Base-by-base conservation (phyloP, 495 filamentous ascomycete genomes). In the Cryomyces minteri region DNA sequence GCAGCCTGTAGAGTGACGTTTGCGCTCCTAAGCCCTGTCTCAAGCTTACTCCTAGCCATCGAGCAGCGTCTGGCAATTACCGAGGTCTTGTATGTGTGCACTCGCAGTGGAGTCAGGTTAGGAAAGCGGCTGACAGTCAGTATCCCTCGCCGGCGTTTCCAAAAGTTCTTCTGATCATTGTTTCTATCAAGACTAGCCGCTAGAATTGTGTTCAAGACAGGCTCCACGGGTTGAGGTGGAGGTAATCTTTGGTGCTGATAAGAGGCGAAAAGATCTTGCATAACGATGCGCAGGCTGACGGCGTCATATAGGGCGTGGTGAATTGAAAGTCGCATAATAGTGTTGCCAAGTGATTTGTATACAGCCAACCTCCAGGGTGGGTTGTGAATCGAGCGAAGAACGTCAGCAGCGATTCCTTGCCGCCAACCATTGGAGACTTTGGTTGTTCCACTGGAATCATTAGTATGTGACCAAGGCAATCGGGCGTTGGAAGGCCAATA, bases 261-360 rank as follows among this genome's bases (percentile, higher is more conserved):
- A 18, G 55, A 57, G 43, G 50, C 51, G 5, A 55, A 50, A 30
- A 88, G 58, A 48, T 80, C 74, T 1, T 63, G 51, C 4, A 87
- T 63, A 4, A 88, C 66, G 1, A 61, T 41, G 11, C 69, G 63
- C 5, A 93, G 60, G 11, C 81, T 79, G 32, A 73, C 66, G 0
- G 81, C 85, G 62, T 93, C 84, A 50, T 86, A 90, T 1, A 93
- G 61, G 4, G 81, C 80, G 60, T 93, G 84, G 43, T 85, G 76
- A 5, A 71, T 67, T 10, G 66, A 73, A 39, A 82, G 64, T 37
- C 68, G 55, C 8, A 80, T 47, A 0, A 55, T 47, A 4, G 46
- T 47, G 1, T 36, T 40, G 5, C 53, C 44, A 0, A 52, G 5
- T 66, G 40, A 2, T 60, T 45, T 4, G 29, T 18, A 39, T 52